Conservation (phyloP, 129 eudicot genomes). For the Solidago caesia region DNA sequence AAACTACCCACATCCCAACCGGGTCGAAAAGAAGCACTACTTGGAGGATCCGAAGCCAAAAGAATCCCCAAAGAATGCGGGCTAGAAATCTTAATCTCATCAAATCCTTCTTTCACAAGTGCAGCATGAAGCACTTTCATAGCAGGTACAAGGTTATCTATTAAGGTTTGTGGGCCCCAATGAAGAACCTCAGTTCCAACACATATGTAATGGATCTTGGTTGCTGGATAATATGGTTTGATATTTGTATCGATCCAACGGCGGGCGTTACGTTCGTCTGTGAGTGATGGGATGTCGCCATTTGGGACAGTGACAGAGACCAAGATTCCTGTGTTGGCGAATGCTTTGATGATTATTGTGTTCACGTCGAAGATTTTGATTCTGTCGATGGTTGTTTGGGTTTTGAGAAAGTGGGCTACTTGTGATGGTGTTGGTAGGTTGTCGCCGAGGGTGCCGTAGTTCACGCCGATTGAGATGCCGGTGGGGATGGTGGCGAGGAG, state of each 20-base stretch:
- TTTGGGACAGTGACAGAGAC: constrained; percentile 88
- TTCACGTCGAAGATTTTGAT: constrained; percentile 70
- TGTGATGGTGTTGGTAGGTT: constrained; percentile 73
- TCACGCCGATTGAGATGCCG: constrained; percentile 55
- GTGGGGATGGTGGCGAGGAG: constrained; percentile 29
- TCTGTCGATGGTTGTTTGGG: constrained; percentile 57
- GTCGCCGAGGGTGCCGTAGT: constrained; percentile 83
- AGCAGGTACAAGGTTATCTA: constrained; percentile 75
- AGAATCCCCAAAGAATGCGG: constrained; percentile 80
- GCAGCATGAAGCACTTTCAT: constrained; percentile 67
- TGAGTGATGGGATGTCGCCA: constrained; percentile 71
- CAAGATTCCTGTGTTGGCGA: constrained; percentile 64
- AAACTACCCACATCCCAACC: constrained; percentile 84
- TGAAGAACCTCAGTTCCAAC: constrained; percentile 88
- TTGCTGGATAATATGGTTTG: constrained; percentile 63
- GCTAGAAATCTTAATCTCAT: constrained; percentile 56
- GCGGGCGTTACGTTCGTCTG: constrained; percentile 51
- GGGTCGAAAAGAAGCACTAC: constrained; percentile 75
- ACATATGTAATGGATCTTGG: constrained; percentile 58
- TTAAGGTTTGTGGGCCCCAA: constrained; percentile 83
- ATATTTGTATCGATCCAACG: constrained; percentile 59
- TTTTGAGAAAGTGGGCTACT: constrained; percentile 67
- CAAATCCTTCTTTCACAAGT: constrained; percentile 40
- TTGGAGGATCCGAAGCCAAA: constrained; percentile 61
- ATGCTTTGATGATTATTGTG: constrained; percentile 62